Base-by-base conservation (phyloP, 2,329 filamentous ascomycete species). In the Trichophyton mentagrophytes region DNA sequence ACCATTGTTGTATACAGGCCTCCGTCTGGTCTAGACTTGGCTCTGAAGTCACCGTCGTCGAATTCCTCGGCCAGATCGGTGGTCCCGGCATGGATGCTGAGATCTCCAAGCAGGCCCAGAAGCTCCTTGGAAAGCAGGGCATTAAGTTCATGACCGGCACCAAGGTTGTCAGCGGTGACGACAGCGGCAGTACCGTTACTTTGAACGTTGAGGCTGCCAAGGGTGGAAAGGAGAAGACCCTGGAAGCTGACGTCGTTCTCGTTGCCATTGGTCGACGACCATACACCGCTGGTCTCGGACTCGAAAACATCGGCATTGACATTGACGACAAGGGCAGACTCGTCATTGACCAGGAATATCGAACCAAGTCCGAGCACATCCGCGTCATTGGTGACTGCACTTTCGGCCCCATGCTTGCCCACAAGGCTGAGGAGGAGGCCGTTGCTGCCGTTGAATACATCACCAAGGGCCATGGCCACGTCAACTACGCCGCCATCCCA, bases 361-460 rank as follows among this genome's bases (percentile, higher is more conserved):
- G 93, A 77, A 99, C 93, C 72, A 97, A 96, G 81, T 80, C 93
- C 67, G 89, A 91, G 56, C 93, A 99, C 80, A 96, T 99, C 75
- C 91, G 93, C 69, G 93, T 92, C 70, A 88, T 97, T 67, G 93
- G 93, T 72, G 93, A 97, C 76, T 89, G 85, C 72, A 99, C 93
- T 55, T 99, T 99, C 74, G 93, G 93, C 8, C 91, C 91, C 71
- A 99, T 99, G 93, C 86, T 99, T 71, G 93, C 93, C 60, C 93
- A 99, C 84, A 99, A 99, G 84, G 93, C 93, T 58, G 93, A 99
- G 78, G 93, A 99, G 78, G 93, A 99, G 79, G 93, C 84, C 63
- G 91, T 97, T 65, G 93, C 93, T 36, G 92, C 87, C 61, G 82
- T 97, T 65, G 93, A 99, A 78, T 97, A 90, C 81, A 93, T 99